Percentiles rank a stretch among this genome's conserved stretches.
These are phyloP conservation scores for Malassezia arunalokei DNA, from an alignment of 1,284 basidiomycete species.

Conservation along the genomic window DNA sequence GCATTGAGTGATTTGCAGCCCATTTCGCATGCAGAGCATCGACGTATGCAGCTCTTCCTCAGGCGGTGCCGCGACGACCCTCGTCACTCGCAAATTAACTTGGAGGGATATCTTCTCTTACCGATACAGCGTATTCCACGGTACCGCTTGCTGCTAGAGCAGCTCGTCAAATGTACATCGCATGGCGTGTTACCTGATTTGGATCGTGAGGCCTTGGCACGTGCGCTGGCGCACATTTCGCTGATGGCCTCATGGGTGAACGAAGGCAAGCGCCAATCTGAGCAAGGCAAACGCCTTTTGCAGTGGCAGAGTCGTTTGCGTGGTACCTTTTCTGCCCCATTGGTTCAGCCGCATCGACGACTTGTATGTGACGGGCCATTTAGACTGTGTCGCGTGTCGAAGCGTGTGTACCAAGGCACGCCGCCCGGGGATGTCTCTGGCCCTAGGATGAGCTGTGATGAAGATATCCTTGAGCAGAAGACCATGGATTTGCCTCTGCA, in stretches of 20 bases:
- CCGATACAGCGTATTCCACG: slow-evolving; percentile 93
- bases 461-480: slow-evolving; percentile 61
- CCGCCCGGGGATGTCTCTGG: neutral
- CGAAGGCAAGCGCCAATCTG: slow-evolving; percentile 48
- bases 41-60: slow-evolving; percentile 31
- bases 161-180: slow-evolving; percentile 35
- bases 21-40: neutral
- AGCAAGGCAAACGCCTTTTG: slow-evolving; percentile 30
- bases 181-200: slow-evolving; percentile 16
- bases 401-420: slow-evolving; percentile 52
- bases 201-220: slow-evolving; percentile 20
- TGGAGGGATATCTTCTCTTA: slow-evolving; percentile 85
- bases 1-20: neutral
- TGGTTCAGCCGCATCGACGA: slow-evolving; percentile 93
- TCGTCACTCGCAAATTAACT: slow-evolving; percentile 83
- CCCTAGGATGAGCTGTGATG: neutral
- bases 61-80: slow-evolving; percentile 50
- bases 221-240: slow-evolving; percentile 33
- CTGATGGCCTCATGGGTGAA: slow-evolving; percentile 41
- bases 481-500: slow-evolving; percentile 25
- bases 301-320: slow-evolving; percentile 74
- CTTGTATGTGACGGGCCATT: slow-evolving; percentile 55
- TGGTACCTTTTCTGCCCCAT: slow-evolving; percentile 79
- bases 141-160: slow-evolving; percentile 62
- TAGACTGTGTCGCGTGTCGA: slow-evolving; percentile 71